These are phyloP conservation scores for Pseudocercospora cruenta DNA, from an alignment of 2,329 filamentous ascomycete species.

Conservation along the genomic window DNA sequence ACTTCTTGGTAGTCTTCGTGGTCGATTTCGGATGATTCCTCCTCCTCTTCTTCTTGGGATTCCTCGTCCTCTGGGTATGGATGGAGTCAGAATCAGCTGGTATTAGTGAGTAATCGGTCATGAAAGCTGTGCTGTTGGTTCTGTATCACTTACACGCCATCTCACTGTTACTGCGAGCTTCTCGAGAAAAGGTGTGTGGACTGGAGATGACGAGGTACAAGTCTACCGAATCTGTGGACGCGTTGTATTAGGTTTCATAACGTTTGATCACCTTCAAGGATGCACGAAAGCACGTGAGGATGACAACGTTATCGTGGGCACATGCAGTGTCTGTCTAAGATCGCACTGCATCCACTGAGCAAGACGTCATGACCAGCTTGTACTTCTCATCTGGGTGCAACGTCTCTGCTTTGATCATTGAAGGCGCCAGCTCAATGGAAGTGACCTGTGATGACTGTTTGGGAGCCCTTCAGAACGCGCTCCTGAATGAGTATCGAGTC, in stretches of 20 bases:
- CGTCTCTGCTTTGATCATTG: no score
- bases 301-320: no score
- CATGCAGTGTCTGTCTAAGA: no score
- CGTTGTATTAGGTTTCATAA: background rate
- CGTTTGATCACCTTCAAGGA: background rate
- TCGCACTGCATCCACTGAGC: no score
- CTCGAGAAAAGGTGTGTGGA: background rate
- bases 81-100: background rate
- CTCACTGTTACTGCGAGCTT: background rate
- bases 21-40: background rate
- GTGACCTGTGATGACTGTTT: no score
- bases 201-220: no score
- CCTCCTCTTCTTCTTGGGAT: background rate
- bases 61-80: background rate
- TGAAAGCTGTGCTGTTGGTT: background rate
- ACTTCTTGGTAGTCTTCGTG: background rate
- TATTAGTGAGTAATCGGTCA: background rate
- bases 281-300: background rate
- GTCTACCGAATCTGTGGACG: background rate
- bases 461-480: no score
- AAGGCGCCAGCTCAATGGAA: no score
- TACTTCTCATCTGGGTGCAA: no score
- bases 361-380: no score
- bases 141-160: background rate
- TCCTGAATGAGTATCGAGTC: no score